Base-by-base conservation (phyloP, 441 rosid genomes). In the Metrosideros polymorpha region DNA sequence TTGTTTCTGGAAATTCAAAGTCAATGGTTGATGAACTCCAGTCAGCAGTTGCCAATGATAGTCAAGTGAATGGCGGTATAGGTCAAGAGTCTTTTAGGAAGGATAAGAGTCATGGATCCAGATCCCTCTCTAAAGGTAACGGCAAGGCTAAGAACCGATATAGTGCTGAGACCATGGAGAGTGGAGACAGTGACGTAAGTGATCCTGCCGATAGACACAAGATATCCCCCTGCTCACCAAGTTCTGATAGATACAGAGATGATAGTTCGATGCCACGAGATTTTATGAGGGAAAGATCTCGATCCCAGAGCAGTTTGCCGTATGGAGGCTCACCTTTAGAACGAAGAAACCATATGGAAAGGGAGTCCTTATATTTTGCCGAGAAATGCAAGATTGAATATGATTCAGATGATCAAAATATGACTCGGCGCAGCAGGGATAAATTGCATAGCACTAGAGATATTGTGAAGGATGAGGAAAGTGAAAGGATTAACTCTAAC, bases 251-350 rank as follows among this genome's bases (percentile, higher is more conserved):
- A 88, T 88, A 88, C 79, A 59, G 50, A 89, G 93, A 91, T 57
- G 93, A 91, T 82, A 87, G 93, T 89, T 95, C 95, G 75, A 87
- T 88, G 86, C 89, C 95, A 18, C 88, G 30, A 84, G 95, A 93
- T 85, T 82, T 63, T 90, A 90, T 54, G 54, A 91, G 92, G 89
- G 96, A 91, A 84, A 91, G 94, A 82, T 93, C 98, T 88, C 88
- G 82, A 85, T 92, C 97, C n/a, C 89, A 29, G 71, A 91, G 92
- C 84, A 84, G 91, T 84, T 61, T 83, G 55, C 39, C 50, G 42
- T 95, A 91, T 84, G 98, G 94, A 66, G 96, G 92, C 50, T 87
- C 85, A 22, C 50, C 84, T 89, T 84, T 84, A 82, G 90, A 89
- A 88, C 88, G 89, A 87, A 89, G 89, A 57, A 85, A 82, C 45